Conservation (phyloP, 768 basidiomycete genomes). For the Cantharellus cinnabarinus region DNA sequence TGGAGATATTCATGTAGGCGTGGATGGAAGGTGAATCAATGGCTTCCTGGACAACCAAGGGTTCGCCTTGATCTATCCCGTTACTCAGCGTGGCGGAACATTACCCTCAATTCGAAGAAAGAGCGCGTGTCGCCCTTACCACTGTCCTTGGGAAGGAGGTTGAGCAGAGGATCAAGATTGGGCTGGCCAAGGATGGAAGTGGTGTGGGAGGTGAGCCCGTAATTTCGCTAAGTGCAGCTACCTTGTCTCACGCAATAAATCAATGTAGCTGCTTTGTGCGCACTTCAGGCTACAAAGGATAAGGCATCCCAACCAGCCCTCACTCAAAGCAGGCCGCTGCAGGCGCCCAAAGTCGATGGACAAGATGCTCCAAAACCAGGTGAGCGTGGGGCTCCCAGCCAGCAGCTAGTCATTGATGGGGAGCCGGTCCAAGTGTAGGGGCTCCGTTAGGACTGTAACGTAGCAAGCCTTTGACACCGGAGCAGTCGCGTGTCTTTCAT, state of each 20-base stretch:
- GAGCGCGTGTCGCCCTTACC: conserved; percentile 54
- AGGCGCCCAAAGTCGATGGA: background rate
- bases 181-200: conserved; percentile 91
- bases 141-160: conserved; percentile 58
- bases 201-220: conserved; percentile 71
- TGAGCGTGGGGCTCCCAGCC: too few relatives aligned
- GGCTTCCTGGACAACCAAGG: background rate
- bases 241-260: background rate
- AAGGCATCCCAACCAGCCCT: background rate
- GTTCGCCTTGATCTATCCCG: background rate
- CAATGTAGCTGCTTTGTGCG: conserved; percentile 4
- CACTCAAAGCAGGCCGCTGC: background rate
- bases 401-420: too few relatives aligned
- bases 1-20: conserved; percentile 50
- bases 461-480: too few relatives aligned
- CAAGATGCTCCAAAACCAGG: background rate
- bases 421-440: too few relatives aligned
- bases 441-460: too few relatives aligned
- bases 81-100: conserved; percentile 60
- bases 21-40: conserved; percentile 64
- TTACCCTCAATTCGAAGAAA: conserved; percentile 69
- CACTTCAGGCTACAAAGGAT: conserved; percentile 7
- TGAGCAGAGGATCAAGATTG: conserved; percentile 65
- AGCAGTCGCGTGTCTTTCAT: too few relatives aligned
- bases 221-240: background rate